A percentile compares a stretch with the other conserved stretches of the same genome.
These are phyloP conservation scores for Puccinia novopanici DNA, from an alignment of 1,284 basidiomycete species.

Conservation along the genomic window DNA sequence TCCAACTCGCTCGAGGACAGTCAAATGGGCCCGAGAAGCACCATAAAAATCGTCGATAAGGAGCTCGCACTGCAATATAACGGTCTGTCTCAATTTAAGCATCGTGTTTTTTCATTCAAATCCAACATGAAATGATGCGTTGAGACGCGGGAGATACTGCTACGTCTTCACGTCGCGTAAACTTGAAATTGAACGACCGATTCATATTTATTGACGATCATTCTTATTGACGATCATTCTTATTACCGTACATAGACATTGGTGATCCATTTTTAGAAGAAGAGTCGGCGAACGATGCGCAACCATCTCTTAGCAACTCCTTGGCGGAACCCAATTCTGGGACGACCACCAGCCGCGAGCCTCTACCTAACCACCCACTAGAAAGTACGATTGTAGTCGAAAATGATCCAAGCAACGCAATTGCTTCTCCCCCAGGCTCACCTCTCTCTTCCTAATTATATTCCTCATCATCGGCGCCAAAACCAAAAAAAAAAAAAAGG, in stretches of 20 bases:
- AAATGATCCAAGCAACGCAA: background rate
- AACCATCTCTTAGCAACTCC: background rate
- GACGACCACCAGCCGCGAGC: background rate
- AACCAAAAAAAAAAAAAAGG: background rate
- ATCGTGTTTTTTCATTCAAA: background rate
- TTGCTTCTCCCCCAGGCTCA: slow-evolving; percentile 9
- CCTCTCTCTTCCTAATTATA: background rate
- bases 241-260: background rate
- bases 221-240: background rate
- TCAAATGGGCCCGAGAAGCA: slow-evolving; percentile 6
- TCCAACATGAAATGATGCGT: background rate
- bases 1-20: slow-evolving; percentile 3
- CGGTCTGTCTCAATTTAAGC: background rate
- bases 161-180: background rate
- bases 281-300: background rate
- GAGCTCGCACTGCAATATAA: slow-evolving; percentile 11
- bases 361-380: background rate
- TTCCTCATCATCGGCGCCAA: background rate
- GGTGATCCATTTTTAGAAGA: slow-evolving; percentile 8
- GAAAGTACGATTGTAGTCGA: background rate
- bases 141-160: background rate
- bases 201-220: background rate
- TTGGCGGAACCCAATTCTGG: background rate
- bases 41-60: slow-evolving; percentile 13
- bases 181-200: background rate